phyloP scores from a whole-genome alignment of 305 asterid species.

The Fraxinus nigra region DNA sequence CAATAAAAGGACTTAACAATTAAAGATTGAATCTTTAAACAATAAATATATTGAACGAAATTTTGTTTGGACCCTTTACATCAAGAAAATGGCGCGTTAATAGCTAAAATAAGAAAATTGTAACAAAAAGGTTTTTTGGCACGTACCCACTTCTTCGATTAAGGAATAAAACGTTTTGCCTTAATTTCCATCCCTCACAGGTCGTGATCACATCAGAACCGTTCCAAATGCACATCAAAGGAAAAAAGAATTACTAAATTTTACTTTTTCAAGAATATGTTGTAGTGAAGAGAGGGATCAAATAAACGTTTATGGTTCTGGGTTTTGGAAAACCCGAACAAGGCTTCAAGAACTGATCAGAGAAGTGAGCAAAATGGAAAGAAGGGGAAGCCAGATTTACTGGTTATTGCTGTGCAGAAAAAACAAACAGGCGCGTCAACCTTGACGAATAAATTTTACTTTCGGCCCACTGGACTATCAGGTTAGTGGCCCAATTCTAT shows the following conservation, averaged over 20 bases:
- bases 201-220: conserved; percentile 43
- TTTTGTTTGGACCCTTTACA: not conserved
- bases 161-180: conserved; percentile 27
- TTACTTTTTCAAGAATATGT: not conserved
- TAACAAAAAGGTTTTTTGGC: conserved; percentile 12
- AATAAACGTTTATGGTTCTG: conserved; percentile 31
- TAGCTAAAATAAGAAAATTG: conserved; percentile 10
- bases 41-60: not conserved
- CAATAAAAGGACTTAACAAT: conserved; percentile 8
- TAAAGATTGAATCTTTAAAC: conserved; percentile 5
- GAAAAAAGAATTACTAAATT: not conserved
- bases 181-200: conserved; percentile 21
- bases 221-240: conserved; percentile 47
- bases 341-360: conserved; percentile 41
- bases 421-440: conserved; percentile 28
- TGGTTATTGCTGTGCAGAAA: conserved; percentile 23
- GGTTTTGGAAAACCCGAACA: conserved; percentile 38
- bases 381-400: conserved; percentile 24
- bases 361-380: conserved; percentile 15
- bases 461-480: conserved; percentile 16
- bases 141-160: conserved; percentile 39
- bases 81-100: not conserved
- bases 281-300: conserved; percentile 22
- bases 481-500: conserved; percentile 21
- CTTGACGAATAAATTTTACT: conserved; percentile 6